Evolutionary conservation across 768 basidiomycete genomes (phyloP).

Genomic region (Tephrocybe sp.): DNA sequence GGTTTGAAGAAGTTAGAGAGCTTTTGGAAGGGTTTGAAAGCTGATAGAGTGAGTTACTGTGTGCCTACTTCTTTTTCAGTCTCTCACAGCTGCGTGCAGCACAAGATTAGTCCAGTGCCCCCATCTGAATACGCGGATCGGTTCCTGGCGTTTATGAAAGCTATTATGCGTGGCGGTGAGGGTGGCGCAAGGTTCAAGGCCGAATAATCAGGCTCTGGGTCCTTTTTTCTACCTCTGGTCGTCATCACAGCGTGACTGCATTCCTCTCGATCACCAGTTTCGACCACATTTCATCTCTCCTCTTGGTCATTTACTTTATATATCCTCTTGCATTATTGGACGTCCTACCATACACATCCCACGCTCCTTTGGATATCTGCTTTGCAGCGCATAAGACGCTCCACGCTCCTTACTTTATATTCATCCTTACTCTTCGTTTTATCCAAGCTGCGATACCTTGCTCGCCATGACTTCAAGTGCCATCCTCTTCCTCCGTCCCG

Average conservation of each 20-base stretch:
- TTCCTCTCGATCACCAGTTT: not conserved
- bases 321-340: not conserved
- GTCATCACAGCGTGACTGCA: too few relatives aligned
- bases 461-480: not conserved
- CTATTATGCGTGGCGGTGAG: slow-evolving; percentile 80
- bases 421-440: not conserved
- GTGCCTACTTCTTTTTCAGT: slow-evolving; percentile 9
- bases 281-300: not conserved
- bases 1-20: slow-evolving; percentile 79
- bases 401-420: slow-evolving; percentile 12
- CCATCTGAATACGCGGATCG: slow-evolving; percentile 86
- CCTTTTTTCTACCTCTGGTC: too few relatives aligned
- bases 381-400: slow-evolving; percentile 5
- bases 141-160: slow-evolving; percentile 86
- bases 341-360: not conserved
- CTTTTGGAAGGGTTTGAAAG: slow-evolving; percentile 87
- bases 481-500: not conserved
- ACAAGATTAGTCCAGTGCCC: slow-evolving; percentile 92
- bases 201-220: slow-evolving; percentile 22
- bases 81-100: slow-evolving; percentile 43
- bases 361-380: slow-evolving; percentile 16
- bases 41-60: slow-evolving; percentile 74
- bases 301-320: not conserved
- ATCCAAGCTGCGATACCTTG: not conserved
- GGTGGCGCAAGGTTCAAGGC: slow-evolving; percentile 50